Evolutionary conservation across 176 grass and related monocot species (phyloP).

Genomic region (Tuctoria greenei): DNA sequence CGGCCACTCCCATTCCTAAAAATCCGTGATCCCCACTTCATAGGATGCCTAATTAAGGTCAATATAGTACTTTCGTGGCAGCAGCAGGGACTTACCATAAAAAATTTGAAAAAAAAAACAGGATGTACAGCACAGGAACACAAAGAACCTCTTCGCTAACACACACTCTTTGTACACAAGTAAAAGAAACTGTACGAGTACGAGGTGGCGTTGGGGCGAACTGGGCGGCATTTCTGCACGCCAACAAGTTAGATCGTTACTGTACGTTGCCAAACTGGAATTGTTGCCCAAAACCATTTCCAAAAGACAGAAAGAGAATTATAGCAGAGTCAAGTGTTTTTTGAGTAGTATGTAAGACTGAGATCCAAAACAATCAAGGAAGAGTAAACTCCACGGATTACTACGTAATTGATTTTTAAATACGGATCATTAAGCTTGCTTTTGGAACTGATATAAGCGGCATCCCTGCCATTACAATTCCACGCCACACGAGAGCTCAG

Average conservation of each 20-base stretch:
- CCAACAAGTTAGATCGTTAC: not conserved
- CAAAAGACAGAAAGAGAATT: not conserved
- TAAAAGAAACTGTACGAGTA: not conserved
- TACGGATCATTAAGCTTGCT: not conserved
- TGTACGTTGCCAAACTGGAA: not conserved
- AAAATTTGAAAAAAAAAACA: not conserved
- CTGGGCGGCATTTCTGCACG: not conserved
- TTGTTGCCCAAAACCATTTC: not conserved
- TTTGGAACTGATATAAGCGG: not conserved
- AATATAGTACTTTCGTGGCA: no score
- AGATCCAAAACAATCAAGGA: not conserved
- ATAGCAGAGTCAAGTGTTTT: not conserved
- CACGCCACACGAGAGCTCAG: not conserved
- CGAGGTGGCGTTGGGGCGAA: not conserved
- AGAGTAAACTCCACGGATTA: not conserved
- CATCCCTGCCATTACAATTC: not conserved
- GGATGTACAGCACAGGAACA: not conserved
- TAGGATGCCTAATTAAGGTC: no score
- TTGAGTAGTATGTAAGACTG: not conserved
- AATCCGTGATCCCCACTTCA: no score
- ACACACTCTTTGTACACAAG: not conserved
- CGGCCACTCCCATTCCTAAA: no score
- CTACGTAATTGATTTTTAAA: not conserved
- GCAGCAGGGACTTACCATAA: not conserved
- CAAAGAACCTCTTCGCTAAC: not conserved